phyloP scores from a whole-genome alignment of 192 early-diverging fungal genomes.

The Mortierella claussenii region DNA sequence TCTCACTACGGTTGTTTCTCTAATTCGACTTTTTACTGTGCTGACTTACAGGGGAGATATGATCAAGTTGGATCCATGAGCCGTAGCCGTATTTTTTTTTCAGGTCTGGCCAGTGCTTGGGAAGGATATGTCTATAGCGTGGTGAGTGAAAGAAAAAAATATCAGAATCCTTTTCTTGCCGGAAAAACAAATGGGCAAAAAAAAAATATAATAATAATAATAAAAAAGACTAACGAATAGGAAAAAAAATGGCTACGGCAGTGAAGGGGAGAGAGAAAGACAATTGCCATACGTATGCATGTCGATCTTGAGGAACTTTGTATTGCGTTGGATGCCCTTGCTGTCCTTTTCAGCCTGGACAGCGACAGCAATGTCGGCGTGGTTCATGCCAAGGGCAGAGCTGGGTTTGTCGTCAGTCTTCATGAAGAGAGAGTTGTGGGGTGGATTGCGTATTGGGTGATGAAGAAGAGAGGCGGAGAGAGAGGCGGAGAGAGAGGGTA shows the following conservation, averaged over 20 bases:
- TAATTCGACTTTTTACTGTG: no score
- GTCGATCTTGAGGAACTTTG: conserved; percentile 60
- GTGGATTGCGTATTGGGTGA: background rate
- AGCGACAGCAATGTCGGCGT: conserved; percentile 36
- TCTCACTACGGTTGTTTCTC: no score
- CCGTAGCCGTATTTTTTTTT: conserved; percentile 70
- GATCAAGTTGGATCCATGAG: conserved; percentile 58
- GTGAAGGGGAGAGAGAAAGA: no score
- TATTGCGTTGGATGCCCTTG: conserved; percentile 44
- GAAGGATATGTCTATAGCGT: conserved; percentile 67
- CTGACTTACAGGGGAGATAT: conserved; percentile 52
- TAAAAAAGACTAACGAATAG: no score
- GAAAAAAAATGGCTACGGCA: no score
- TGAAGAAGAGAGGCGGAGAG: background rate
- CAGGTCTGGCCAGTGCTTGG: conserved; percentile 69
- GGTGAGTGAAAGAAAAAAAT: background rate
- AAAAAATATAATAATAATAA: no score
- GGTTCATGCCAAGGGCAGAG: conserved; percentile 43
- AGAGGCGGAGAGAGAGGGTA: background rate
- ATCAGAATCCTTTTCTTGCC: no score
- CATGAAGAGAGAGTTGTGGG: background rate
- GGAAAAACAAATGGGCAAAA: no score
- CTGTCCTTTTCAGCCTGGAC: conserved; percentile 48
- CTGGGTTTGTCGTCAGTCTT: conserved; percentile 7
- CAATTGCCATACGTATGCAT: conserved; percentile 54